These are phyloP conservation scores for Acanthamoeba sp. DNA, from an alignment of 208 protist genomes.

Conservation along the genomic window DNA sequence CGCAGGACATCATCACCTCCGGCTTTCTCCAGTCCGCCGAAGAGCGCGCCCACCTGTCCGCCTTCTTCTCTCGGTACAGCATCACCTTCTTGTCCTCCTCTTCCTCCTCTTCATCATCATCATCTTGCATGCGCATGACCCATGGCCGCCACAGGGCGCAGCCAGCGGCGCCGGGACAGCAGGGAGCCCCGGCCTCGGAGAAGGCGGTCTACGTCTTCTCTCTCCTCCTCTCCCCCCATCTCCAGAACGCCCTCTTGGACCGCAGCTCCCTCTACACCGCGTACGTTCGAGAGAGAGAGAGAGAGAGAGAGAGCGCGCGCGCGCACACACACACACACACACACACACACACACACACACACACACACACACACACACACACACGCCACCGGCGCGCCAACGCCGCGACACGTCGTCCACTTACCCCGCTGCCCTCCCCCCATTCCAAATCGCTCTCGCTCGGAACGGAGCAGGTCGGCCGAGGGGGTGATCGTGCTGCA, in stretches of 20 bases:
- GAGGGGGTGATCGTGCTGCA: constrained; percentile 43
- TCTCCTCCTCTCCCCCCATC: neutral
- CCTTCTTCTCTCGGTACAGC: neutral
- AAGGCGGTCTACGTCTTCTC: constrained; percentile 50
- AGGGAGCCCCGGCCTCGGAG: neutral
- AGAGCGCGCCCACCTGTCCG: neutral
- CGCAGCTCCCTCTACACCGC: neutral
- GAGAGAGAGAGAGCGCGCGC: no score
- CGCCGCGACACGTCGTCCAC: no score
- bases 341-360: no score
- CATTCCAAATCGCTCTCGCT: neutral
- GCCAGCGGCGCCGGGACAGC: neutral
- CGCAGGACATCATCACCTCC: constrained; percentile 10
- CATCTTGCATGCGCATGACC: no score
- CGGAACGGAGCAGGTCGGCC: neutral
- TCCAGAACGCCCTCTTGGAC: neutral
- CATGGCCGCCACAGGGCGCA: no score
- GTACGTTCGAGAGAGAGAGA: neutral
- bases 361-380: no score
- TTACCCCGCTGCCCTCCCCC: neutral
- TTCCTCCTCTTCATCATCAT: no score
- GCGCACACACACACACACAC: no score
- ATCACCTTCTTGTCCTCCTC: no score
- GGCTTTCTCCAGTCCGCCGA: neutral
- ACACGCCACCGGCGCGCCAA: neutral